Conservation (phyloP, 2,329 filamentous ascomycete genomes). For the Colletotrichum orchidophilum region DNA sequence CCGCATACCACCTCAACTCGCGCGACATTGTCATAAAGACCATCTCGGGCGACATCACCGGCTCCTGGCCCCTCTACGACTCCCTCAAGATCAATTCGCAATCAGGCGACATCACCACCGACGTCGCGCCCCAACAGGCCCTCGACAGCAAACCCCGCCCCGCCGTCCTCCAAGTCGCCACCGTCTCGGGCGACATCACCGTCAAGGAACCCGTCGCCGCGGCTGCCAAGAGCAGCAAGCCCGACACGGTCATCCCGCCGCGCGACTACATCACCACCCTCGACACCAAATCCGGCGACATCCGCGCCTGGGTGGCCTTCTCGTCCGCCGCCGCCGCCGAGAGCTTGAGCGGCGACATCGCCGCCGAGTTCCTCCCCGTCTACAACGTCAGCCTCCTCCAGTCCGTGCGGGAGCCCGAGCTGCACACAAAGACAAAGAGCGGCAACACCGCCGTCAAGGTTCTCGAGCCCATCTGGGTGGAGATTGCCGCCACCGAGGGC, state of each 20-base stretch:
- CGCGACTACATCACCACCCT: constrained; percentile 58
- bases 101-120: constrained; percentile 53
- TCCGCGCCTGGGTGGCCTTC: constrained; percentile 53
- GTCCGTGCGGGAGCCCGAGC: constrained; percentile 36
- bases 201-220: constrained; percentile 51
- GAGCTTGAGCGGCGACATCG: constrained; percentile 52
- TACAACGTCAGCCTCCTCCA: constrained; percentile 42
- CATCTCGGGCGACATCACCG: constrained; percentile 54
- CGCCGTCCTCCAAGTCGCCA: constrained; percentile 51
- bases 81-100: constrained; percentile 54
- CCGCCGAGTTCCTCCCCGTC: constrained; percentile 54
- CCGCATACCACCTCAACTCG: constrained; percentile 53
- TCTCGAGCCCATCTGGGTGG: constrained; percentile 55
- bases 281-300: constrained; percentile 53
- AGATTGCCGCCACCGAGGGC: constrained; percentile 27
- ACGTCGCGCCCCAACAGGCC: constrained; percentile 52
- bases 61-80: constrained; percentile 62
- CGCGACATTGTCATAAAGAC: constrained; percentile 53
- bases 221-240: constrained; percentile 34
- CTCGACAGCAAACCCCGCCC: constrained; percentile 45
- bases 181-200: constrained; percentile 54
- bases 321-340: constrained; percentile 46
- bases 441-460: constrained; percentile 51
- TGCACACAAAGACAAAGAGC: constrained; percentile 56
- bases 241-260: constrained; percentile 45